These are phyloP conservation scores for Trichosporon sp. DNA, from an alignment of 1,284 basidiomycete species.

Conservation along the genomic window DNA sequence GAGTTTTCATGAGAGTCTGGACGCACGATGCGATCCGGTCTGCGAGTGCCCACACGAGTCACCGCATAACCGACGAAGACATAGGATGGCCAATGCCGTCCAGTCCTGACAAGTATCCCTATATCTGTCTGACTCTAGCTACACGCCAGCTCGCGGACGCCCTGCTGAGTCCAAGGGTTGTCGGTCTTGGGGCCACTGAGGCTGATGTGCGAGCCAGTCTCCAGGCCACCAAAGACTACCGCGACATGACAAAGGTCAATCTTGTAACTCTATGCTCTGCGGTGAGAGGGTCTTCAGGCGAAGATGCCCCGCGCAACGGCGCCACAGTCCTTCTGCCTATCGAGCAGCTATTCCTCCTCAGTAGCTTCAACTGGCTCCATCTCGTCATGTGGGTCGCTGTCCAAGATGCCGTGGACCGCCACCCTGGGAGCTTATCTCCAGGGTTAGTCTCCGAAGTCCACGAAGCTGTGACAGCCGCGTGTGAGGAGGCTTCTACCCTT, in stretches of 20 bases:
- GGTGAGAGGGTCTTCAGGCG: background rate
- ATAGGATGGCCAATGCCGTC: constrained; percentile 5
- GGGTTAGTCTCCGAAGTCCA: background rate
- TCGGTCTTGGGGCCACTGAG: background rate
- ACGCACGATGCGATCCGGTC: constrained; percentile 12
- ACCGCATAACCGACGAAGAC: constrained; percentile 11
- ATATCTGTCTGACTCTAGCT: background rate
- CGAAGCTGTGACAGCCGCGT: constrained; percentile 5
- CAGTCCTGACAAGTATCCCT: background rate
- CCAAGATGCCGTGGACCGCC: constrained; percentile 3
- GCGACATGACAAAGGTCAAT: background rate
- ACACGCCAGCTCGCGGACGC: constrained; percentile 1
- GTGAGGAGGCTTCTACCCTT: constrained; percentile 7
- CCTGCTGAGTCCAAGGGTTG: constrained; percentile 7
- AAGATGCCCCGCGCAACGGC: background rate
- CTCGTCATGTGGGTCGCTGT: constrained; percentile 13
- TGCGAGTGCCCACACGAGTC: constrained; percentile 1
- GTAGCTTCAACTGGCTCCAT: constrained; percentile 9
- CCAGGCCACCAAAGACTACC: background rate
- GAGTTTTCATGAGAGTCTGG: background rate
- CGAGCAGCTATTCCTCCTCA: constrained; percentile 12
- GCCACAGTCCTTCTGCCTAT: background rate
- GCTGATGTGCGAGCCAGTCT: background rate
- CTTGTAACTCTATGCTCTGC: background rate
- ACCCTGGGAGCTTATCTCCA: background rate